Percentiles rank a stretch among this genome's conserved stretches.
Conservation (phyloP, 164 flowering plant genomes). For the Vitis rupestris region DNA sequence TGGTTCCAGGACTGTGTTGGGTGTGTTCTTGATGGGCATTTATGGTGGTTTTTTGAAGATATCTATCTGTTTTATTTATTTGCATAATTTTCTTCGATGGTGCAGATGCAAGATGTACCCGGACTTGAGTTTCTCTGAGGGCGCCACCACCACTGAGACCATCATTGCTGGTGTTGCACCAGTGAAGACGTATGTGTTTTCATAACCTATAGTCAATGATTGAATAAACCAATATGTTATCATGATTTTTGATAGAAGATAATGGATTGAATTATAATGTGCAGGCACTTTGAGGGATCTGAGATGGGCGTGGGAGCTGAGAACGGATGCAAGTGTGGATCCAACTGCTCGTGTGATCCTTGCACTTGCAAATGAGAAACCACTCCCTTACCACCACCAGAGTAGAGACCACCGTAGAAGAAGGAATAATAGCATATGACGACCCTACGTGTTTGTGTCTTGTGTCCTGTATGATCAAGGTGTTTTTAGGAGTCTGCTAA, state of each 20-base stretch:
- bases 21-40: neutral
- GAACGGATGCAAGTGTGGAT: conserved; percentile 55
- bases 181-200: conserved; percentile 27
- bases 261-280: neutral
- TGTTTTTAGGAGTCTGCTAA: too few species aligned
- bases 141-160: conserved; percentile 27
- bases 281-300: conserved; percentile 37
- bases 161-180: conserved; percentile 46
- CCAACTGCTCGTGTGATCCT: conserved; percentile 49
- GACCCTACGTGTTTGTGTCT: too few species aligned
- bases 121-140: conserved; percentile 40
- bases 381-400: too few species aligned
- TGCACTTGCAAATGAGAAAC: conserved; percentile 49
- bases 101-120: conserved; percentile 61
- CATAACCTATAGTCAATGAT: neutral
- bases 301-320: conserved; percentile 43
- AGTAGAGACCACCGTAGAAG: too few species aligned
- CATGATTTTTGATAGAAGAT: too few species aligned
- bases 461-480: too few species aligned
- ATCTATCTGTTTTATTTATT: too few species aligned
- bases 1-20: neutral
- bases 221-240: too few species aligned
- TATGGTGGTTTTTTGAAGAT: neutral
- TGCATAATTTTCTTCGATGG: neutral
- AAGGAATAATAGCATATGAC: too few species aligned